A percentile compares a stretch with the other conserved stretches of the same genome.
These are phyloP conservation scores for Claviceps sp. DNA, from an alignment of 2,329 filamentous ascomycete genomes.

Conservation along the genomic window DNA sequence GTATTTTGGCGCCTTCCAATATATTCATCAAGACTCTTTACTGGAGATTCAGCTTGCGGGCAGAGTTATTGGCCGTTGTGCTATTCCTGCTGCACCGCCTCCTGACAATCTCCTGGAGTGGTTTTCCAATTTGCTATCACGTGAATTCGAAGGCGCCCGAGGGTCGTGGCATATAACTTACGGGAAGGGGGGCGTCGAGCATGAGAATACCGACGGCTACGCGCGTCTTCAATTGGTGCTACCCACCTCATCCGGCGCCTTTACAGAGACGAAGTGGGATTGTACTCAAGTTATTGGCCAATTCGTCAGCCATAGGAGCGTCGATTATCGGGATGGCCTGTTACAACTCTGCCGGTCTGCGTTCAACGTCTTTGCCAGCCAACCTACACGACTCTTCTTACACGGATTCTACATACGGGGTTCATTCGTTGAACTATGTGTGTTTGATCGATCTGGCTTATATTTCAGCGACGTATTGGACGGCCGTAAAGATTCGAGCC, in stretches of 20 bases:
- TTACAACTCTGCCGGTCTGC: slow-evolving; percentile 9
- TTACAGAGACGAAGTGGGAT: slow-evolving; percentile 4
- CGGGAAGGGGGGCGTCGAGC: not conserved
- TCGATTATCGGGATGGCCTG: slow-evolving; percentile 8
- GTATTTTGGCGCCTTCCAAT: slow-evolving; percentile 7
- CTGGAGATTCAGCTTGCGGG: slow-evolving; percentile 4
- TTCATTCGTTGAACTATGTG: slow-evolving; percentile 19
- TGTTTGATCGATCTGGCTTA: slow-evolving; percentile 23
- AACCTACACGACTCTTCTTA: slow-evolving; percentile 19
- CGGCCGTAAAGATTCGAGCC: slow-evolving; percentile 14
- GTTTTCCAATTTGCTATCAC: slow-evolving; percentile 8
- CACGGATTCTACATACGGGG: slow-evolving; percentile 22
- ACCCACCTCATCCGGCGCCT: not conserved
- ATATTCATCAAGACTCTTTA: slow-evolving; percentile 5
- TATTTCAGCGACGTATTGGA: slow-evolving; percentile 20
- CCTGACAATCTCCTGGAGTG: slow-evolving; percentile 6
- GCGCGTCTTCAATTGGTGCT: not conserved
- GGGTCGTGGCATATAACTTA: not conserved
- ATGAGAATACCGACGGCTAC: not conserved
- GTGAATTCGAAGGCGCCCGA: slow-evolving; percentile 1
- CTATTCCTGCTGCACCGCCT: not conserved
- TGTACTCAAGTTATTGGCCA: slow-evolving; percentile 9
- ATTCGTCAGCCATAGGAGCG: slow-evolving; percentile 2
- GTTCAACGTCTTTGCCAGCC: slow-evolving; percentile 16
- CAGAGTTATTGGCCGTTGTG: not conserved